Evolutionary conservation across 1,139 yeast species (phyloP).

Genomic region (Trichomonascaceae sp.): DNA sequence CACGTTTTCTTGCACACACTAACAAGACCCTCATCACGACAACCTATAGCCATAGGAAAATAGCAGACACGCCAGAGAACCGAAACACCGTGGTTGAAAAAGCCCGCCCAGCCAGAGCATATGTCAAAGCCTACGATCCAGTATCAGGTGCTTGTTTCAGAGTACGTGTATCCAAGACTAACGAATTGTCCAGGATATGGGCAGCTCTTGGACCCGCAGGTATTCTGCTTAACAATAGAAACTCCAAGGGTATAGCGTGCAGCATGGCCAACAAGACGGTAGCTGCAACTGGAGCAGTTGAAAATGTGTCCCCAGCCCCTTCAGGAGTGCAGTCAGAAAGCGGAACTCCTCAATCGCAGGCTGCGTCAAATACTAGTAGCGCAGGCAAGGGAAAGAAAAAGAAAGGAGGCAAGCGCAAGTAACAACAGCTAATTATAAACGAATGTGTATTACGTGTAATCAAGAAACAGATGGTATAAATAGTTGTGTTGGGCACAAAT

Average conservation of each 20-base stretch:
- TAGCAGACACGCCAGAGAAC: conserved; percentile 33
- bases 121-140: conserved; percentile 63
- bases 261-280: conserved; percentile 14
- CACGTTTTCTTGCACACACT: background rate
- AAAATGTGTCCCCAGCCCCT: conserved; percentile 9
- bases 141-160: conserved; percentile 54
- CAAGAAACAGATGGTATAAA: background rate
- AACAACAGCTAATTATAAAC: background rate
- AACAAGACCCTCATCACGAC: conserved; percentile 12
- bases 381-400: conserved; percentile 7
- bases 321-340: conserved; percentile 6
- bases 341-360: conserved; percentile 8
- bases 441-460: background rate
- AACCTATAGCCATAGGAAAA: conserved; percentile 30
- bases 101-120: conserved; percentile 30
- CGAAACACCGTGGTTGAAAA: conserved; percentile 17
- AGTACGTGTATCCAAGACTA: conserved; percentile 48
- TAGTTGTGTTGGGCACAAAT: background rate
- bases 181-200: conserved; percentile 67
- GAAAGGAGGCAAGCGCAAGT: conserved; percentile 15
- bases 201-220: conserved; percentile 83
- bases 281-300: conserved; percentile 13
- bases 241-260: conserved; percentile 18
- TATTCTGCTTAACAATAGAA: conserved; percentile 26
- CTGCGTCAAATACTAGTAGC: conserved; percentile 2